Conservation (phyloP, 257 asterid species). For the Nicotiana otophora region DNA sequence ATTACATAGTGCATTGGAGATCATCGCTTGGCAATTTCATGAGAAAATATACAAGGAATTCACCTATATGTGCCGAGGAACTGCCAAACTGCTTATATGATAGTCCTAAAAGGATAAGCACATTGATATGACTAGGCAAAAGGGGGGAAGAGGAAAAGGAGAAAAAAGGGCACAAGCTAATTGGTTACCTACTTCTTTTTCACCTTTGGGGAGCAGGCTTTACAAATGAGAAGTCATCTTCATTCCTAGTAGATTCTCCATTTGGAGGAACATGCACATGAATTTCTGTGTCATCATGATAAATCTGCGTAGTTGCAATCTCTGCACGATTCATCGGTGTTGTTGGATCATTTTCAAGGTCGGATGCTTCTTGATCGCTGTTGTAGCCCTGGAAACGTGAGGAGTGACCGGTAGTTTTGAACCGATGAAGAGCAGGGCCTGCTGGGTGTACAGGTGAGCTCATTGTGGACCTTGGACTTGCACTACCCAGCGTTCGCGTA, state of each 20-base stretch:
- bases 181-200: slow-evolving; percentile 15
- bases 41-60: neutral
- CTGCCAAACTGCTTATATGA: neutral
- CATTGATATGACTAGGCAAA: neutral
- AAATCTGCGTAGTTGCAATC: slow-evolving; percentile 33
- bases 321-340: slow-evolving; percentile 36
- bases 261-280: slow-evolving; percentile 16
- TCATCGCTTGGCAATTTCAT: neutral
- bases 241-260: slow-evolving; percentile 31
- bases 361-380: slow-evolving; percentile 43
- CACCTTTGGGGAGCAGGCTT: slow-evolving; percentile 44
- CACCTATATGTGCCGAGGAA: slow-evolving; percentile 7
- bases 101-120: neutral
- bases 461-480: slow-evolving; percentile 60
- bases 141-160: neutral
- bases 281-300: slow-evolving; percentile 23
- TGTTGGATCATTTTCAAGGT: slow-evolving; percentile 54
- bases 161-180: neutral
- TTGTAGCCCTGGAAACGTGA: slow-evolving; percentile 29
- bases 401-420: slow-evolving; percentile 64
- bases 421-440: slow-evolving; percentile 55
- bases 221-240: slow-evolving; percentile 65
- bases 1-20: neutral
- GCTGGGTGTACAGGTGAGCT: slow-evolving; percentile 57
- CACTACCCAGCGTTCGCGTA: slow-evolving; percentile 43